A percentile compares a stretch with the other conserved stretches of the same genome.
Conservation (phyloP, 83 land plant species). For the Picea engelmannii region DNA sequence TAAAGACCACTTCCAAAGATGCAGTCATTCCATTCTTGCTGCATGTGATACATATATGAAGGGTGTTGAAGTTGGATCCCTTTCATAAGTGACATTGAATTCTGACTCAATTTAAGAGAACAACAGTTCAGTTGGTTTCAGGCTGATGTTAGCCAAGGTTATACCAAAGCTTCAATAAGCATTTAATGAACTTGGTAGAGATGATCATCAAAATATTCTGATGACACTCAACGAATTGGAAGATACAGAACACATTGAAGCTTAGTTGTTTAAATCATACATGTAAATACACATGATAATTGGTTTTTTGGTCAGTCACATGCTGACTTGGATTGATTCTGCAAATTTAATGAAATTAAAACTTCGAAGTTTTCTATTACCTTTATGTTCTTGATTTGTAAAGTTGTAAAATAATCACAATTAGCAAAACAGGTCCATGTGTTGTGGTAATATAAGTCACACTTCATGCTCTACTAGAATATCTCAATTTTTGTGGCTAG, state of each 20-base stretch:
- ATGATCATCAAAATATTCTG: too few relatives aligned
- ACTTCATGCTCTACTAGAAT: neutral
- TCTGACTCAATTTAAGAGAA: slow-evolving; percentile 31
- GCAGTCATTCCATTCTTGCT: slow-evolving; percentile 72
- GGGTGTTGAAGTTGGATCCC: slow-evolving; percentile 81
- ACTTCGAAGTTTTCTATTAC: neutral
- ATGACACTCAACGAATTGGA: too few relatives aligned
- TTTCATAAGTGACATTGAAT: slow-evolving; percentile 49
- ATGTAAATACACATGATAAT: slow-evolving; percentile 7
- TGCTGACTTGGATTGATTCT: neutral
- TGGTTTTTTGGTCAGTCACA: slow-evolving; percentile 4
- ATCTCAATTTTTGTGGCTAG: neutral
- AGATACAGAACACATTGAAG: neutral
- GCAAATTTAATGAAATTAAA: neutral
- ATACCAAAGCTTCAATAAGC: slow-evolving; percentile 7
- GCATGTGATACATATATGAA: slow-evolving; percentile 86
- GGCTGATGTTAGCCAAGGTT: neutral
- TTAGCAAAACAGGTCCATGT: neutral
- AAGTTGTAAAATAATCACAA: slow-evolving; percentile 8
- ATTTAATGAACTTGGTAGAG: slow-evolving; percentile 12
- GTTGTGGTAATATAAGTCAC: neutral
- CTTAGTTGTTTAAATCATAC: neutral
- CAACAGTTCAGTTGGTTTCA: slow-evolving; percentile 70
- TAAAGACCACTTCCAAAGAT: slow-evolving; percentile 67
- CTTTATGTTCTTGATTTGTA: slow-evolving; percentile 8